Conservation (phyloP, 225 moss, liverwort and hornwort species). For the Thuidium tamariscinum region DNA sequence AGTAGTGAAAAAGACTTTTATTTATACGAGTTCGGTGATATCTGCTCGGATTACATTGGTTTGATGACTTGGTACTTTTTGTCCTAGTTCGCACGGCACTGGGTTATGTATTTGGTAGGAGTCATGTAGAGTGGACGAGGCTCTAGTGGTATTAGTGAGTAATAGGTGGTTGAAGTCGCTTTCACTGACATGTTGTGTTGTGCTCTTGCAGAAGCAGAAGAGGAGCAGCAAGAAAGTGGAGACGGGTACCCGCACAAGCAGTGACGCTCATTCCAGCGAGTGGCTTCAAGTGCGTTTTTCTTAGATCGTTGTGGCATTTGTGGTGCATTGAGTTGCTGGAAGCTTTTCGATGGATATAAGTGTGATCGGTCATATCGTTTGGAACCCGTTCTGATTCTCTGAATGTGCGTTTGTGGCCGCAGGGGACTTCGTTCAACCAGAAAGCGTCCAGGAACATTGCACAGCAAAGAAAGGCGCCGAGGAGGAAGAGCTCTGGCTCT, state of each 20-base stretch:
- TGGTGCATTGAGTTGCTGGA: not conserved
- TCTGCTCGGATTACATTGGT: not conserved
- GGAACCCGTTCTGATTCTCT: not conserved
- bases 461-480: slow-evolving; percentile 33
- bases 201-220: slow-evolving; percentile 54
- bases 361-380: not conserved
- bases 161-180: not conserved
- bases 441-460: slow-evolving; percentile 24
- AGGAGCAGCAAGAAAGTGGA: slow-evolving; percentile 83
- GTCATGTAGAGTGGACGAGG: not conserved
- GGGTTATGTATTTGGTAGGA: not conserved
- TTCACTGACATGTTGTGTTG: not conserved
- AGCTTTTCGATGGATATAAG: not conserved
- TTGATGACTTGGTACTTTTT: not conserved
- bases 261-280: slow-evolving; percentile 58
- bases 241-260: slow-evolving; percentile 63
- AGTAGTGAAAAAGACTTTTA: not conserved
- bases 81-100: not conserved
- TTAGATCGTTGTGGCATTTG: not conserved
- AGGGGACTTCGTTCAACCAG: slow-evolving; percentile 45
- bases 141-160: not conserved
- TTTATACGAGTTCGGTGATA: not conserved
- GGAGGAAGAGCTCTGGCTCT: slow-evolving; percentile 15
- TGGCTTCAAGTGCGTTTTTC: slow-evolving; percentile 72
- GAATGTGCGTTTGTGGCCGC: not conserved